A percentile compares a stretch with the other conserved stretches of the same genome.
These are phyloP conservation scores for Nematocida sp. DNA, from an alignment of 371 early-diverging fungal species.

Conservation along the genomic window DNA sequence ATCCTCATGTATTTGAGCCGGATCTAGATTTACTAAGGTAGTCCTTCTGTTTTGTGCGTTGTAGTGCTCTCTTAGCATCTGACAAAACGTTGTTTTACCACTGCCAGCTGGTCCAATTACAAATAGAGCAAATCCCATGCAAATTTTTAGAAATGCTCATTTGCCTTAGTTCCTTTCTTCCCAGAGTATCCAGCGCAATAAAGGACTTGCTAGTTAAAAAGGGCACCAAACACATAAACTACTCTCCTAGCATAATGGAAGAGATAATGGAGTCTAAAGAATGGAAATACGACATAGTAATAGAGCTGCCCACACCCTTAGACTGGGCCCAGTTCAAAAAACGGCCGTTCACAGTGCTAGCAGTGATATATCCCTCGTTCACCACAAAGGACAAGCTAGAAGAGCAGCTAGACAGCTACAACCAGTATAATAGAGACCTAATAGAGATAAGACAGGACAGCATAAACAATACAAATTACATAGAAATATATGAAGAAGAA, in stretches of 20 bases:
- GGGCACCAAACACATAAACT: no score
- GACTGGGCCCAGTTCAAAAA: slow-evolving; percentile 15
- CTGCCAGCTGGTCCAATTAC: slow-evolving; percentile 51
- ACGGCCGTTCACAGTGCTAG: slow-evolving; percentile 7
- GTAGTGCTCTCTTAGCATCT: slow-evolving; percentile 27
- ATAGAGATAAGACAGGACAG: not conserved
- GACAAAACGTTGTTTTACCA: slow-evolving; percentile 47
- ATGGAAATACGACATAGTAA: slow-evolving; percentile 9
- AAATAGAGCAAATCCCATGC: slow-evolving; percentile 47
- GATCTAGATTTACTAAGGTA: slow-evolving; percentile 44
- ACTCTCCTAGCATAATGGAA: no score
- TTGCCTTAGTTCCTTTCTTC: slow-evolving; percentile 27
- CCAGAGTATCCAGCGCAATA: not conserved
- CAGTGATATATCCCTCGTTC: not conserved
- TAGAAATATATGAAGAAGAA: slow-evolving; percentile 6
- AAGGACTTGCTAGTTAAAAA: not conserved
- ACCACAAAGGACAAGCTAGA: not conserved
- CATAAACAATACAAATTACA: not conserved
- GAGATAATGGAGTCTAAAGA: slow-evolving; percentile 4
- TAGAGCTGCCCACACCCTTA: not conserved
- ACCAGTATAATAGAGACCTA: not conserved
- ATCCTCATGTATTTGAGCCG: slow-evolving; percentile 34
- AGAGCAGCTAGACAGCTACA: not conserved
- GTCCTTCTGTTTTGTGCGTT: slow-evolving; percentile 16
- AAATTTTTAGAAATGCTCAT: slow-evolving; percentile 47